Base-by-base conservation (phyloP, 2,329 filamentous ascomycete species). In the Stagonosporopsis chrysanthemi region DNA sequence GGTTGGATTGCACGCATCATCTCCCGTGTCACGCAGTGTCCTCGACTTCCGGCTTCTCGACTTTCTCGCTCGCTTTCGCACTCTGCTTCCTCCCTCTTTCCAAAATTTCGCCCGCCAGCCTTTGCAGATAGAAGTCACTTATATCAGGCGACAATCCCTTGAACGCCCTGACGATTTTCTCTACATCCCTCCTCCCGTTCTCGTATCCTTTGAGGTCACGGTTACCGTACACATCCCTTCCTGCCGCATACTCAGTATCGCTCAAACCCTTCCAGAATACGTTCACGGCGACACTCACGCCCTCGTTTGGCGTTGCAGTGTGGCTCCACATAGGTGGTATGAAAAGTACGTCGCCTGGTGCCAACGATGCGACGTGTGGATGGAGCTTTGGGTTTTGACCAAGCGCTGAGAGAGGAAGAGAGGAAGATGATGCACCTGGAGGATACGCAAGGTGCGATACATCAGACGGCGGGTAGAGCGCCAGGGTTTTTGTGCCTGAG, bases 161-260 rank as follows among this genome's bases (percentile, higher is more conserved):
- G 69, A 94, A 92, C 2, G 81, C 81, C 58, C 82, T 86, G 0
- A 79, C 77, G 24, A 96, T 88, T 64, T 85, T 88, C 41, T 84
- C 82, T 6, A 96, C 77, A 66, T 94, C 90, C 62, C 85, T 83
- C 49, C 92, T 83, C 0, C 90, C 90, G 67, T 90, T 92, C 72
- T 96, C 91, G 71, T 96, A 96, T 1, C 89, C 90, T 36, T 89
- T 88, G 46, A 97, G 75, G 75, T 97, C 93, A 36, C 91, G 83
- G 71, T 96, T 97, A 1, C 91, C 92, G 71, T 97, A 97, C 0
- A 96, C 89, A 72, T 97, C 92, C 63, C 88, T 84, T 1, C 92
- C 92, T 1, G 83, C 75, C 0, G 91, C 87, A 72, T 95, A 95
- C 3, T 84, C 86, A 3, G 73, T 79, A 3, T 86, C 79, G 3